Conservation (phyloP, 2,329 filamentous ascomycete species). For the Talaromyces sp. region DNA sequence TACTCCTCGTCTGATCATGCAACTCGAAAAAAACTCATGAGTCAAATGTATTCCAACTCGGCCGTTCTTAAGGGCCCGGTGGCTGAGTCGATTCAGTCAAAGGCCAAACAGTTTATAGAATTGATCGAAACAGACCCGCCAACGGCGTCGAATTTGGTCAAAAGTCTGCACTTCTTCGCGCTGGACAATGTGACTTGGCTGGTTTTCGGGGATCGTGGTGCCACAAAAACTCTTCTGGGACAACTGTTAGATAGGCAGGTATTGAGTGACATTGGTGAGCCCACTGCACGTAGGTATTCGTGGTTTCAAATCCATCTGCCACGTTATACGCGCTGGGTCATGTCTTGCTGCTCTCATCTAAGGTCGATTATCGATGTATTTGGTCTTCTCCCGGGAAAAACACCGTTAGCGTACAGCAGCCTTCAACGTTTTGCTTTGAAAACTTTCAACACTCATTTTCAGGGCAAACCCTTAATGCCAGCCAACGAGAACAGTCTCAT, state of each 20-base stretch:
- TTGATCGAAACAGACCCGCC: background rate
- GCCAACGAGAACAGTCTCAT: background rate
- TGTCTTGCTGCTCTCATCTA: background rate
- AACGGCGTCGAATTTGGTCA: background rate
- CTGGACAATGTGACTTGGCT: conserved; percentile 1
- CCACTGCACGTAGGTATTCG: background rate
- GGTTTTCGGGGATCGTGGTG: background rate
- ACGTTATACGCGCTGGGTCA: background rate
- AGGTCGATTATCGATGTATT: background rate
- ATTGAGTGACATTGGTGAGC: background rate
- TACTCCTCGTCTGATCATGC: background rate
- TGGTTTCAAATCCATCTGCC: conserved; percentile 1
- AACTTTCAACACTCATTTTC: background rate
- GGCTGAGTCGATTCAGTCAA: background rate
- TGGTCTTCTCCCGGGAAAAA: background rate
- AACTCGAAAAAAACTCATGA: background rate
- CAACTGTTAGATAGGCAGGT: background rate
- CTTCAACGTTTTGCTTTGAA: background rate
- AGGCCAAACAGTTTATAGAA: background rate
- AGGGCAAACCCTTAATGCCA: background rate
- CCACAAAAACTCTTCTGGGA: background rate
- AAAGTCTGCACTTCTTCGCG: background rate
- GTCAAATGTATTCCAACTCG: background rate
- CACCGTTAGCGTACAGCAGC: background rate
- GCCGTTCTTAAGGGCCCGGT: background rate